Percentiles rank a stretch among this genome's conserved stretches.
Conservation (phyloP, 768 basidiomycete species). For the Dioszegia crocea region DNA sequence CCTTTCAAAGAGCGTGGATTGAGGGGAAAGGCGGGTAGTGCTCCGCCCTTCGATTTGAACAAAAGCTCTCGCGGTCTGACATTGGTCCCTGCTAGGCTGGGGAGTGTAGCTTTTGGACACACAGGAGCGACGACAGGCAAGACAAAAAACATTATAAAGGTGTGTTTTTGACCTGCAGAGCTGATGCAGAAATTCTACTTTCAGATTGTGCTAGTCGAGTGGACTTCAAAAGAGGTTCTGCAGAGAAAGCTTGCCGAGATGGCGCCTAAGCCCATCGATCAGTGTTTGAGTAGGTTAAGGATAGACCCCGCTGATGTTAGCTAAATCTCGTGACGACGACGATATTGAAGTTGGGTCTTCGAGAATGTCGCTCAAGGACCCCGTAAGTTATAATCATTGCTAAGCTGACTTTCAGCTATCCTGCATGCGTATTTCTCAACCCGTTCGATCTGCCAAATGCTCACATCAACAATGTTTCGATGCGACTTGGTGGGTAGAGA, state of each 20-base stretch:
- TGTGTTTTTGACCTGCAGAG: conserved; percentile 10
- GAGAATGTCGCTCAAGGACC: conserved; percentile 88
- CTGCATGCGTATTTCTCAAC: conserved; percentile 75
- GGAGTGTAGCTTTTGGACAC: conserved; percentile 33
- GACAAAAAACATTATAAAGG: conserved; percentile 50
- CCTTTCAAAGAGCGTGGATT: conserved; percentile 44
- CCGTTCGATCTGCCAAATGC: conserved; percentile 81
- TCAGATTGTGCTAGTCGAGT: conserved; percentile 76
- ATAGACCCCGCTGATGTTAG: conserved; percentile 60
- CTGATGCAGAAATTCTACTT: conserved; percentile 73
- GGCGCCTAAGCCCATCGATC: conserved; percentile 60
- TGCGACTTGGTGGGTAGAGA: conserved; percentile 83
- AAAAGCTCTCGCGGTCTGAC: conserved; percentile 20
- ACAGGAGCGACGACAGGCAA: conserved; percentile 46
- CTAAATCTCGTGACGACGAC: conserved; percentile 62
- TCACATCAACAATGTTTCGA: conserved; percentile 95
- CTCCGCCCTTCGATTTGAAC: conserved; percentile 45
- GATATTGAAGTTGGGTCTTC: conserved; percentile 87
- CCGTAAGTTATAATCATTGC: conserved; percentile 59
- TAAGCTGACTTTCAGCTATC: conserved; percentile 58
- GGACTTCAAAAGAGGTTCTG: conserved; percentile 64
- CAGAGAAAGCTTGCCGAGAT: conserved; percentile 66
- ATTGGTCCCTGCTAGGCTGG: conserved; percentile 23
- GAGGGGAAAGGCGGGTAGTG: conserved; percentile 44
- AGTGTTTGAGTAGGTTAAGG: conserved; percentile 51